Evolutionary conservation across 2,329 filamentous ascomycete genomes (phyloP).

Genomic region (Nemania bipapillata): DNA sequence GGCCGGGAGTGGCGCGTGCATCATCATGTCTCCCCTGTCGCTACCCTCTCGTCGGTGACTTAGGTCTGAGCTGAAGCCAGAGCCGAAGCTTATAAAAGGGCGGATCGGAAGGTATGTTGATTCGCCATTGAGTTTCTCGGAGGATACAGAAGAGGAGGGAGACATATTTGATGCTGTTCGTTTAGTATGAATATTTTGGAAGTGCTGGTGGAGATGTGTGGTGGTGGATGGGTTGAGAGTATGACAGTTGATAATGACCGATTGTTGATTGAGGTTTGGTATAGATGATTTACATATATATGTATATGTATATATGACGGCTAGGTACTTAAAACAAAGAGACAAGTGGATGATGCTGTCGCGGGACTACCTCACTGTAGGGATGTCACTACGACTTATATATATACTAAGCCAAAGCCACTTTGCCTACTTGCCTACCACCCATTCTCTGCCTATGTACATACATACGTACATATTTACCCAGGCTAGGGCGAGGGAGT

Average conservation of each 20-base stretch:
- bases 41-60: neutral
- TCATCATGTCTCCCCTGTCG: conserved; percentile 2
- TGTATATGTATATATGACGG: neutral
- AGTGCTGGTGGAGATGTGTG: neutral
- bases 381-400: conserved; percentile 20
- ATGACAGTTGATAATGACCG: too few relatives aligned
- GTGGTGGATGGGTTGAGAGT: neutral
- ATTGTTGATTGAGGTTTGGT: conserved; percentile 1
- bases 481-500: conserved; percentile 6
- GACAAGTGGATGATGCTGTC: neutral
- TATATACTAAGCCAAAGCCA: conserved; percentile 5
- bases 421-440: neutral
- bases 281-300: neutral
- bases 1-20: conserved; percentile 35
- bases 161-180: conserved; percentile 21
- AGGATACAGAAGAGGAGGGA: conserved; percentile 1
- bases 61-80: neutral
- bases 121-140: neutral
- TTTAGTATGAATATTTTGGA: neutral
- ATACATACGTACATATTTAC: neutral
- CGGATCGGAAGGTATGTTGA: neutral
- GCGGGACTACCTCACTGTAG: conserved; percentile 8
- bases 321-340: neutral
- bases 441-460: neutral
- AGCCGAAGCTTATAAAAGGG: neutral